Conservation (phyloP, 169 alveolate genomes). For the Plasmodium gallinaceum region DNA sequence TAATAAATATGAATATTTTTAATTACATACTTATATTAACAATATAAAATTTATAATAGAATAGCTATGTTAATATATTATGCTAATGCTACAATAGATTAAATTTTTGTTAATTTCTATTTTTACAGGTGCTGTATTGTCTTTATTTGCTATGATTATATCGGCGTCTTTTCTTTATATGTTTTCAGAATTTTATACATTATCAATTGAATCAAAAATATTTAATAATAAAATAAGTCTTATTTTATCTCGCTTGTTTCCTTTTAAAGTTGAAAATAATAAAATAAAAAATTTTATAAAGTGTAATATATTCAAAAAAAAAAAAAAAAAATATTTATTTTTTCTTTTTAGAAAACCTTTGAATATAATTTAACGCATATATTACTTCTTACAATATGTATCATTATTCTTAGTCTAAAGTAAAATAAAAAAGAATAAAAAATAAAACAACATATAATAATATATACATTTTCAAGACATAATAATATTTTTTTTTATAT, state of each 20-base stretch:
- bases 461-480: background rate
- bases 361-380: conserved; percentile 76
- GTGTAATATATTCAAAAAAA: background rate
- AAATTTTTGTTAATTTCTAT: background rate
- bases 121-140: conserved; percentile 65
- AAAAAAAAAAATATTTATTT: too few relatives aligned
- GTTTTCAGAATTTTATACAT: conserved; percentile 72
- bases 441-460: background rate
- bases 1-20: too few relatives aligned
- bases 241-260: conserved; percentile 60
- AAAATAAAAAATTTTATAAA: conserved; percentile 4
- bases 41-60: too few relatives aligned
- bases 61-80: too few relatives aligned
- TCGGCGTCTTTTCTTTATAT: conserved; percentile 74
- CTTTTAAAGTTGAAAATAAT: conserved; percentile 53
- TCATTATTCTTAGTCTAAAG: conserved; percentile 75
- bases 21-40: too few relatives aligned
- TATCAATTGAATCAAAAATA: conserved; percentile 63
- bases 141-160: conserved; percentile 62
- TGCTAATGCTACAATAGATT: too few relatives aligned
- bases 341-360: conserved; percentile 17
- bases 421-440: conserved; percentile 5
- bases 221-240: conserved; percentile 61
- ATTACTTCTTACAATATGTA: conserved; percentile 71
- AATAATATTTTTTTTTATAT: background rate